Base-by-base conservation (phyloP, 257 asterid species). In the Solanum sitiens region DNA sequence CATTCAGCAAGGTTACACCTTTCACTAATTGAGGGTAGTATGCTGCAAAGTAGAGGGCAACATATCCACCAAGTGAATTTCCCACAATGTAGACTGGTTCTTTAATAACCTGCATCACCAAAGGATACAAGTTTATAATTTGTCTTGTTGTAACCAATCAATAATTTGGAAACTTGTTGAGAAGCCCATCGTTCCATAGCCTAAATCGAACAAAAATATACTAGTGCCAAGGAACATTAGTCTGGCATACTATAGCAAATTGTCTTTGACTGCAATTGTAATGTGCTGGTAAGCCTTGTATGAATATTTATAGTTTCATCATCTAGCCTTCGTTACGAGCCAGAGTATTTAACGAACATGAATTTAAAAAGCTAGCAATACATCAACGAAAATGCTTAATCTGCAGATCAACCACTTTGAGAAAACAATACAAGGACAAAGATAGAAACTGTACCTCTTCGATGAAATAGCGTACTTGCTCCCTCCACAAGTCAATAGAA, bases 71-170 rank as follows among this genome's bases (percentile, higher is more conserved):
- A 13, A 97, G 98, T 1, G 99, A 97, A 89, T 97, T 97, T 82
- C 99, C 99, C 85, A 95, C 98, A 1, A 97, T 79, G 92, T 97
- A 97, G 88, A 94, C 98, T 2, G 99, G 99, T 88, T 97, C 99
- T 86, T 92, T 90, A 83, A 95, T 91, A 88, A 97, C 98, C 99
- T 97, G 92, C 83, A 89, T 83, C 72, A 87, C 71, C 82, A 86
- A 86, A 11, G n/a, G 85, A 50, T 77, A 77, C 5, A 6, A 15
- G 16, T 27, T 79, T 45, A 16, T 3, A 5, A 11, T 45, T 45
- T 45, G 40, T 79, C 27, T 27, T 14, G 67, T 77, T 27, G 20
- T 27, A 45, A 39, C 35, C 35, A 39, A 76, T 42, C 83, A 42
- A 76, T 9, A 80, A 80, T 18, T 15, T 47, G 40, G 42, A 47